A percentile compares a stretch with the other conserved stretches of the same genome.
These are phyloP conservation scores for Wickerhamiella musiphila DNA, from an alignment of 805 yeast genomes.

Conservation along the genomic window DNA sequence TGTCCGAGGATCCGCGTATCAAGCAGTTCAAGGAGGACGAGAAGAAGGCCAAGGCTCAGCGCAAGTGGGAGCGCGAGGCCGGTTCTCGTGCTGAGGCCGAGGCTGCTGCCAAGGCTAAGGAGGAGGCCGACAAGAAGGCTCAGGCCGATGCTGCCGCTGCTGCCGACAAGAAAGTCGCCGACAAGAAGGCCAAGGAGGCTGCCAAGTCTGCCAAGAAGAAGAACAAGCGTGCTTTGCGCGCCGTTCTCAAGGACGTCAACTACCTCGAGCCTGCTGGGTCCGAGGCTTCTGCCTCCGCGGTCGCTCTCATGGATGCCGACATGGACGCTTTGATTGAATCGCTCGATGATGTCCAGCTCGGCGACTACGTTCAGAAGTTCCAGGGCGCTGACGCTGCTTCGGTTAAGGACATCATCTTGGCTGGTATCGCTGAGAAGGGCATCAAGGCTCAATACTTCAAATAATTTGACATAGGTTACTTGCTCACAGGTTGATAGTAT, in stretches of 20 bases:
- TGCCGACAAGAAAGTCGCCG: constrained; percentile 50
- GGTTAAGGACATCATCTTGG: constrained; percentile 26
- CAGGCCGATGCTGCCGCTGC: constrained; percentile 54
- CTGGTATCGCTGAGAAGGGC: constrained; percentile 11
- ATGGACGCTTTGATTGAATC: constrained; percentile 61
- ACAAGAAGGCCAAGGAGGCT: constrained; percentile 91
- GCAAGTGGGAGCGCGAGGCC: constrained; percentile 96
- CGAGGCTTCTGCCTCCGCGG: constrained; percentile 40
- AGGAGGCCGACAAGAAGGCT: constrained; percentile 59
- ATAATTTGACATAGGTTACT: too few species aligned
- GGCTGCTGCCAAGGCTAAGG: constrained; percentile 73
- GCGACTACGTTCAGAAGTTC: constrained; percentile 53
- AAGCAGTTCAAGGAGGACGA: constrained; percentile 84
- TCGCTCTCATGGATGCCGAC: constrained; percentile 33
- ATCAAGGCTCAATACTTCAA: constrained; percentile 17
- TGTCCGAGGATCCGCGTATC: constrained; percentile 87
- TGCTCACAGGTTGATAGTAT: too few species aligned
- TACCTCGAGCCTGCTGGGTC: constrained; percentile 64
- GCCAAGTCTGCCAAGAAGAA: constrained; percentile 86
- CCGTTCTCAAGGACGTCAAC: constrained; percentile 61
- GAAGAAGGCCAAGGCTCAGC: constrained; percentile 82
- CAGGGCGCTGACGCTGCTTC: constrained; percentile 37
- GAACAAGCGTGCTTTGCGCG: constrained; percentile 78
- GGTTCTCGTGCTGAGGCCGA: constrained; percentile 96
- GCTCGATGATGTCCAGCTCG: constrained; percentile 64